Base-by-base conservation (phyloP, 768 basidiomycete species). In the Gelatoporia subvermispora region DNA sequence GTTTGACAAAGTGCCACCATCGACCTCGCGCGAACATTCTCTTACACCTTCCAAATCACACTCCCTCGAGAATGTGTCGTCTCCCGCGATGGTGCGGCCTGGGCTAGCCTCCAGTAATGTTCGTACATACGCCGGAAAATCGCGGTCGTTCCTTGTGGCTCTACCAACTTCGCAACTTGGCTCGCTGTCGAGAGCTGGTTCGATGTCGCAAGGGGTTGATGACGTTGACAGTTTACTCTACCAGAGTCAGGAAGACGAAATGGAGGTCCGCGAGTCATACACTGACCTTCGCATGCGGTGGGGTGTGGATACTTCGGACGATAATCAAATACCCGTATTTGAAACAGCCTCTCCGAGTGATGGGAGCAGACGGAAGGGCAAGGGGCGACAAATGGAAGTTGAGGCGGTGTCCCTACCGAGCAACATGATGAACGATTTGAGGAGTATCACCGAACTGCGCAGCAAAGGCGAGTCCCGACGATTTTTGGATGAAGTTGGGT, bases 401-500 rank as follows among this genome's bases (percentile, higher is more conserved):
- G 64, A 51, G 10, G 59, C 58, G 4, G 54, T 53, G 0, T 53
- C 64, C 0, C 65, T 82, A n/a, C 70, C 81, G 1, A 60, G 65
- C 13, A 79, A 78, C 11, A 78, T 84, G 77, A 80, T 80, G 72
- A 86, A 88, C 53, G 82, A 85, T 28, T 59, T 88, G 42, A 85
- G 85, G 65, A 88, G 85, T 50, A 87, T 91, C 38, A 85, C 86
- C 0, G 89, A 92, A 53, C 70, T 92, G 35, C 69, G 88, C 48
- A 85, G 78, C 59, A 88, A 87, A 62, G 90, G 90, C 11, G 88
- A 92, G 66, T 82, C 74, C 46, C 72, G 89, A 52, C 71, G 87
- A 15, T 92, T 92, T 60, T 64, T 90, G 37, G 90, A 93, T 51
- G 89, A 91, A 58, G 77, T 90, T 2, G 90, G 90, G 0, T 93